Conservation (phyloP, 2,329 filamentous ascomycete genomes). For the Hymenoscyphus infarciens region DNA sequence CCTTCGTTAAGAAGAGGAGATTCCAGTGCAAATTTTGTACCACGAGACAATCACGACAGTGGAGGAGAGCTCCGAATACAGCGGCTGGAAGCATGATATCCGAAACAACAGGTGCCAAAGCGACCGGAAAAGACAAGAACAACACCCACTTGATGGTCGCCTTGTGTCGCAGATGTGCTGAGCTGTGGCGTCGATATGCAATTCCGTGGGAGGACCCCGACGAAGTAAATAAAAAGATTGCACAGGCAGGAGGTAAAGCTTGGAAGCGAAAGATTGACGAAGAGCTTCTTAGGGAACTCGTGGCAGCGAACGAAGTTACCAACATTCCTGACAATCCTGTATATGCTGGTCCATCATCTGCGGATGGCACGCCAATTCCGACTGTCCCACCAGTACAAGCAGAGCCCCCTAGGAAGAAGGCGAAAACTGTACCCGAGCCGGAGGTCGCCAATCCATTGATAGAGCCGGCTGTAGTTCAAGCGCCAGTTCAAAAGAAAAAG, state of each 20-base stretch:
- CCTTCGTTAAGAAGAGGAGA: conserved; percentile 68
- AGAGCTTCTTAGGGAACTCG: conserved; percentile 74
- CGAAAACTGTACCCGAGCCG: conserved; percentile 50
- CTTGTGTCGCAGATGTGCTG: conserved; percentile 84
- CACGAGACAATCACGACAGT: conserved; percentile 76
- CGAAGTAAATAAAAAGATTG: conserved; percentile 83
- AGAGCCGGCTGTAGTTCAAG: conserved; percentile 29
- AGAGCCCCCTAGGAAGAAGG: conserved; percentile 63
- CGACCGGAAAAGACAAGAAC: conserved; percentile 68
- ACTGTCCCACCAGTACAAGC: conserved; percentile 32
- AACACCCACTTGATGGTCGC: conserved; percentile 71
- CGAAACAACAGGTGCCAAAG: conserved; percentile 60
- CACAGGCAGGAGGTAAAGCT: conserved; percentile 72
- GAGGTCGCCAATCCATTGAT: conserved; percentile 39
- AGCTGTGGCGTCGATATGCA: conserved; percentile 92
- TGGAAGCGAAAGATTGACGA: conserved; percentile 91
- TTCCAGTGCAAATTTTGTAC: conserved; percentile 95
- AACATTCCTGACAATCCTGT: conserved; percentile 40
- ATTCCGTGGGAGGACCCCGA: conserved; percentile 95
- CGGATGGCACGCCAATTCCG: conserved; percentile 26
- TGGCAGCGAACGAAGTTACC: conserved; percentile 60
- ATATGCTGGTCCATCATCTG: conserved; percentile 19
- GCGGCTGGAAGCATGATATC: conserved; percentile 66
- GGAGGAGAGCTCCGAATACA: conserved; percentile 82
- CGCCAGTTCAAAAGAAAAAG: conserved; percentile 41